Conservation (phyloP, 257 asterid species). For the Petunia secreta region DNA sequence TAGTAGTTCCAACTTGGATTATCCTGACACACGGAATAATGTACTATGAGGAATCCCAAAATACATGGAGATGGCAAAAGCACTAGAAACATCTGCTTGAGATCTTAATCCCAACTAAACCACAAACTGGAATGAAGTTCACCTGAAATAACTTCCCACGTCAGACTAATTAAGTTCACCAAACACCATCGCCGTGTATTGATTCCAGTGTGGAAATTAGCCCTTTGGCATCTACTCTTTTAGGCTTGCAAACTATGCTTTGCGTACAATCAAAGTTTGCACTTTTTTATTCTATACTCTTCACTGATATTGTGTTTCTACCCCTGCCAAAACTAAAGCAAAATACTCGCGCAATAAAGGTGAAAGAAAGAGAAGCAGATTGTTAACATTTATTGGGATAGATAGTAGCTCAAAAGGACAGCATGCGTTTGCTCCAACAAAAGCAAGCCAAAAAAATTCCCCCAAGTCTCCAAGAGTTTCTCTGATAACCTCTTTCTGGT, state of each 20-base stretch:
- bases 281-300: not conserved
- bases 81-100: no score
- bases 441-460: not conserved
- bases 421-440: not conserved
- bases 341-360: not conserved
- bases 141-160: not conserved
- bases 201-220: not conserved
- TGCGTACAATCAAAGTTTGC: not conserved
- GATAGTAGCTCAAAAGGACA: not conserved
- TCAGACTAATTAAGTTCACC: not conserved
- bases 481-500: not conserved
- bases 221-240: not conserved
- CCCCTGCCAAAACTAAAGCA: not conserved
- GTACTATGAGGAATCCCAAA: not conserved
- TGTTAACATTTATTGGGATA: not conserved
- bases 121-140: not conserved
- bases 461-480: not conserved
- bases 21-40: not conserved
- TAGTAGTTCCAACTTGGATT: constrained; percentile 9
- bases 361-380: not conserved
- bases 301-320: not conserved
- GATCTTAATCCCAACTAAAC: not conserved
- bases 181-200: not conserved
- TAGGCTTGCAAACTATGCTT: not conserved
- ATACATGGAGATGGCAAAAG: not conserved